Evolutionary conservation across 148 eudicot species (phyloP).

Genomic region (Salicornia ramosissima): DNA sequence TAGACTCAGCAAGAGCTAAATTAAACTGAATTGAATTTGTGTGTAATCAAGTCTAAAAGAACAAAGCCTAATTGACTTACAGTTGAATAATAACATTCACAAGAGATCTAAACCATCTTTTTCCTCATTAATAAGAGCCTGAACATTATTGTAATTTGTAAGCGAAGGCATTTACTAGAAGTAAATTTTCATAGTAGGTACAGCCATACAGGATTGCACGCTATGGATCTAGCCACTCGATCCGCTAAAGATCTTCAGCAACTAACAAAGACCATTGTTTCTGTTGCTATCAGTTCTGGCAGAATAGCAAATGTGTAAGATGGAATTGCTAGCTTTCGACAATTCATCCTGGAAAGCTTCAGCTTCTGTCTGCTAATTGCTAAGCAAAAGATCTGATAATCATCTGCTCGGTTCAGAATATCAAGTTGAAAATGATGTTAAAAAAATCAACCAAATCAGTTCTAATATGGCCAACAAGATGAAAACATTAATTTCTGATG

Average conservation of each 20-base stretch:
- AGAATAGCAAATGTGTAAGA: neutral
- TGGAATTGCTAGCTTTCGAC: slow-evolving; percentile 16
- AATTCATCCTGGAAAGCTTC: slow-evolving; percentile 54
- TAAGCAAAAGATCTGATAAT: slow-evolving; percentile 49
- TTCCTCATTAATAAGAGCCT: neutral
- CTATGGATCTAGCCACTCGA: neutral
- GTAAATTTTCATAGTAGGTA: neutral
- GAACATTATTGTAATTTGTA: too few species aligned
- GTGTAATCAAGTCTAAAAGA: too few species aligned
- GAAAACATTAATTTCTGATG: neutral
- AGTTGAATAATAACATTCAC: too few species aligned
- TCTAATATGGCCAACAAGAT: neutral
- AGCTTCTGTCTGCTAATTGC: slow-evolving; percentile 14
- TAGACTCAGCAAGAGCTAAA: too few species aligned
- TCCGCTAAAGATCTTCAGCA: neutral
- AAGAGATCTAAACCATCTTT: neutral
- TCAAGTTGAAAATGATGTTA: slow-evolving; percentile 26
- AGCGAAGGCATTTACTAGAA: too few species aligned
- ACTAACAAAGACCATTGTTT: neutral
- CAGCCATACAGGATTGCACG: too few species aligned
- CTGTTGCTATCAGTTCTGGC: neutral
- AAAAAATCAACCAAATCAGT: neutral
- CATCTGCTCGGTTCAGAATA: slow-evolving; percentile 66
- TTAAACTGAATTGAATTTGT: too few species aligned
- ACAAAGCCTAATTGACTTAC: too few species aligned